Conservation (phyloP, 2,329 filamentous ascomycete genomes). For the Neofusicoccum sp. region DNA sequence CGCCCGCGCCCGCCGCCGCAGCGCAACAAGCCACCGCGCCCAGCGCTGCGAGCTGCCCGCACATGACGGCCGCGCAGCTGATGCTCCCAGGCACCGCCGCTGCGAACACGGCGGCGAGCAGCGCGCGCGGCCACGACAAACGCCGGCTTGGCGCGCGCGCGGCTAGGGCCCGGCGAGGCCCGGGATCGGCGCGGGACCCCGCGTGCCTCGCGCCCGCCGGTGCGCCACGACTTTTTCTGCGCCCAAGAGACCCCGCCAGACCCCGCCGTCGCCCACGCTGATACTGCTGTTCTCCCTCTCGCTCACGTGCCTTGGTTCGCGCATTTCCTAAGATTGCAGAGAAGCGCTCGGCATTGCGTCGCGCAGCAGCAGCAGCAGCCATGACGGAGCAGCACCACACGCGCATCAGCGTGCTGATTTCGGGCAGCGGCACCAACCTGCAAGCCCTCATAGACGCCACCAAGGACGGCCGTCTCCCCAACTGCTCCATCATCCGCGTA, state of each 20-base stretch:
- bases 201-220: background rate
- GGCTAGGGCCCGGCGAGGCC: background rate
- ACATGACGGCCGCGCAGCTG: background rate
- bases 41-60: background rate
- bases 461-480: constrained; percentile 46
- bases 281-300: too few relatives aligned
- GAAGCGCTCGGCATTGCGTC: too few relatives aligned
- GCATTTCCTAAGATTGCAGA: too few relatives aligned
- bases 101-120: background rate
- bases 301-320: too few relatives aligned
- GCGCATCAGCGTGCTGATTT: constrained; percentile 59
- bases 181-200: constrained; percentile 7
- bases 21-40: background rate
- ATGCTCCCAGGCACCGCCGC: background rate
- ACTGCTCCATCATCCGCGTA: constrained; percentile 59
- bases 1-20: background rate
- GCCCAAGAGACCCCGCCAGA: constrained; percentile 1
- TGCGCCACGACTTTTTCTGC: constrained; percentile 2
- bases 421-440: constrained; percentile 70
- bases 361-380: background rate
- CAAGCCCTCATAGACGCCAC: constrained; percentile 70
- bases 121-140: background rate
- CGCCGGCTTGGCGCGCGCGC: background rate
- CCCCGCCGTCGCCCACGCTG: background rate
- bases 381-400: constrained; percentile 18